These are phyloP conservation scores for Bruguiera hainesii DNA, from an alignment of 441 rosid genomes.

Conservation along the genomic window DNA sequence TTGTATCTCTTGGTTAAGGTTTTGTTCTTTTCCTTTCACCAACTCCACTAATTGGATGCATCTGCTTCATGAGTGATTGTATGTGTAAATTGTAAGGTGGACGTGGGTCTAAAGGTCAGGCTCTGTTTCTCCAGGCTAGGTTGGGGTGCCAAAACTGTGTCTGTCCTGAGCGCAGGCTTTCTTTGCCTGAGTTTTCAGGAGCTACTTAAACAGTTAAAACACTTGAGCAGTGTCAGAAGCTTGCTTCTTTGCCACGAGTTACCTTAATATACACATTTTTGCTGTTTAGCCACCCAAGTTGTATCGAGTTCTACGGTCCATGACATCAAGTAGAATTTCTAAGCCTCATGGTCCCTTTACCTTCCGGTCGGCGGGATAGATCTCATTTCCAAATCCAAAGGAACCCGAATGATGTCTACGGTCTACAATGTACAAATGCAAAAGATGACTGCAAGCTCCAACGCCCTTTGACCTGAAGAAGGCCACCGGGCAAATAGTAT, in stretches of 20 bases:
- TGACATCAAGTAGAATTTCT: background rate
- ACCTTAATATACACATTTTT: constrained; percentile 11
- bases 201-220: background rate
- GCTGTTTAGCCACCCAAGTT: background rate
- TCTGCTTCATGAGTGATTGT: no score
- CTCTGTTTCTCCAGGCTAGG: no score
- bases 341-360: background rate
- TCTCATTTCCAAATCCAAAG: constrained; percentile 18
- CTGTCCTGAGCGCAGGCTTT: no score
- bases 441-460: constrained; percentile 26
- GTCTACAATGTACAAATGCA: constrained; percentile 41
- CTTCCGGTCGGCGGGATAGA: background rate
- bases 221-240: constrained; percentile 25
- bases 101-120: no score
- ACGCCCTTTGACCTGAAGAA: constrained; percentile 27
- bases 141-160: no score
- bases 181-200: constrained; percentile 10
- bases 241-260: background rate
- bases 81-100: no score
- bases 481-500: background rate
- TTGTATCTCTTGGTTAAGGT: no score
- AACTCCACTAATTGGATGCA: no score
- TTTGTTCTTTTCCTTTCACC: background rate
- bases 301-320: background rate
- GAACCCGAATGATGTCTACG: constrained; percentile 34